These are phyloP conservation scores for Lentinula detonsa DNA, from an alignment of 768 basidiomycete species.

Conservation along the genomic window DNA sequence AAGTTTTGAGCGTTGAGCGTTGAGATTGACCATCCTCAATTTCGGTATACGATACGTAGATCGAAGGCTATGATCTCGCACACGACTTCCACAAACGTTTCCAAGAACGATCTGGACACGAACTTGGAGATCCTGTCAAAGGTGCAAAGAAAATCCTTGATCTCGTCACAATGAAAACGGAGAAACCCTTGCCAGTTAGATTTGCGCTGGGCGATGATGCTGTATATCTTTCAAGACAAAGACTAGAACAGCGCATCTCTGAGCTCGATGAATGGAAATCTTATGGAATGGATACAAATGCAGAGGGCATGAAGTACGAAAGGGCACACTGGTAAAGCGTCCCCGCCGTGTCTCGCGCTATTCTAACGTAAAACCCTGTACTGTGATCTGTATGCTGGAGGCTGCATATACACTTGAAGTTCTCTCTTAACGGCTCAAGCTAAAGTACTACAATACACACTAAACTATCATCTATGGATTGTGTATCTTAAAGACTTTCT, in stretches of 20 bases:
- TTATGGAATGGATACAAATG: background rate
- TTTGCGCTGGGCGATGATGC: constrained; percentile 7
- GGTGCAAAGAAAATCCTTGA: constrained; percentile 11
- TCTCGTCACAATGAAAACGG: constrained; percentile 3
- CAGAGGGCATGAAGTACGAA: background rate
- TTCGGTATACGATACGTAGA: background rate
- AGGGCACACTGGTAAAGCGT: background rate
- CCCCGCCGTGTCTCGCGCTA: too few relatives aligned
- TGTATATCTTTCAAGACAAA: background rate
- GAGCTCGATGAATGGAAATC: constrained; percentile 11
- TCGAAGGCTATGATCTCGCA: constrained; percentile 8
- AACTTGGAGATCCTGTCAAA: constrained; percentile 12
- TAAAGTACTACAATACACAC: too few relatives aligned
- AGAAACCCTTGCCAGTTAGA: constrained; percentile 8
- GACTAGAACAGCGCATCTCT: background rate
- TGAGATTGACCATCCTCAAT: background rate
- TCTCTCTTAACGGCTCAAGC: too few relatives aligned
- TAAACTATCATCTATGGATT: too few relatives aligned
- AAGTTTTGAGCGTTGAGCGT: background rate
- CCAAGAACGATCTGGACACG: constrained; percentile 5
- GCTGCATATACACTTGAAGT: too few relatives aligned
- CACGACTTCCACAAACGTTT: constrained; percentile 7
- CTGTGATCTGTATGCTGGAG: too few relatives aligned
- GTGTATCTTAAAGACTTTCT: too few relatives aligned
- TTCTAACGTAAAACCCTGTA: too few relatives aligned